Evolutionary conservation across 2,329 filamentous ascomycete genomes (phyloP), one percentile per base, ranked within the genome.

Genomic region (Lachnellula hyalina): DNA sequence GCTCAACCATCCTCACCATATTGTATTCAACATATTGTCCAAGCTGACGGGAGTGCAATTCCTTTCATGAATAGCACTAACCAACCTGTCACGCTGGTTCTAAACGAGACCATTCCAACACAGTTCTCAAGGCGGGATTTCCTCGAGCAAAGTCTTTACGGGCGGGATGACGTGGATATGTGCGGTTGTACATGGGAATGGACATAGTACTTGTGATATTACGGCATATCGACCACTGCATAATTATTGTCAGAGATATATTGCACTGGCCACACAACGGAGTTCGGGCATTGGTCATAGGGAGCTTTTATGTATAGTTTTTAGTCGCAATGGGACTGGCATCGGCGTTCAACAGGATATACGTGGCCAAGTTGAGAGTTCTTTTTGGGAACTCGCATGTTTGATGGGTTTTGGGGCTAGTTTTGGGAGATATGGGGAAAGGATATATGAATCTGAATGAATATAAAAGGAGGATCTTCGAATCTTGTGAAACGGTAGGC

Each of bases 1-100:
- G 36, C 32, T 17, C 53, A 62, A 28, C 54, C 55, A 6, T 66
- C 80, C 17, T 63, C 74, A 49, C 79, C 84, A 1, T 87, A 85
- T 67, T 88, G 85, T 53, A 77, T 86, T 63, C 79, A 85, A 65
- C 85, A 86, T 76, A 73, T 80, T 58, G 74, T 87, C 12, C 70
- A 82, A 52, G 69, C 78, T 47, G 73, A 83, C 59, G 78, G 78
- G 69, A 25, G 56, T 61, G 54, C 60, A 11, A 34, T 45, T 14
- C 51, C 58, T 4, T 34, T 53, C 14, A 42, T 65, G n/a, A 65
- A 67, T 45, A 59, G 54, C 25, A 65, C 61, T 23, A 58, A 56
- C 14, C 57, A 65, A 48, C 60, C 61, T 1, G 51, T 59, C 17
- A 64, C 55, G 4, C 51, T 69, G 8, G 64, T 63, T 25, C 49